Conservation (phyloP, 148 eudicot species). For the Camellia japonica region DNA sequence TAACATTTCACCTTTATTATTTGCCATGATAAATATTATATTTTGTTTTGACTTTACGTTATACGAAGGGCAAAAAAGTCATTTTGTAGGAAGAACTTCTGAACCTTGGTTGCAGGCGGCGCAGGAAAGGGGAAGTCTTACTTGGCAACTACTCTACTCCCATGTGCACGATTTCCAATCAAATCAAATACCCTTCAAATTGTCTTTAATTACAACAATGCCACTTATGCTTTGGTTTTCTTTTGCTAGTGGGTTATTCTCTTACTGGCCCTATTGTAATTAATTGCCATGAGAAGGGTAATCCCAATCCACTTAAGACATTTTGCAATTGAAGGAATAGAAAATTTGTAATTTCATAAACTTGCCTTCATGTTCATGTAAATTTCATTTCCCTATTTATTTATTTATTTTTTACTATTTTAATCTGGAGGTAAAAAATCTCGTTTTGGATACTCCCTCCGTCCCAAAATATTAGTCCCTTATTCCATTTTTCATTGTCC, state of each 20-base stretch:
- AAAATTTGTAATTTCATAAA: background rate
- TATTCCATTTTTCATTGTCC: too few relatives aligned
- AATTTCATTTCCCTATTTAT: background rate
- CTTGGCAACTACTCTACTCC: background rate
- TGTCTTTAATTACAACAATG: background rate
- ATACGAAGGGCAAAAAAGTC: background rate
- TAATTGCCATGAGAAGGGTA: background rate
- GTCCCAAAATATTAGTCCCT: too few relatives aligned
- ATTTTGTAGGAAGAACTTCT: background rate
- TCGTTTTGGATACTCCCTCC: too few relatives aligned
- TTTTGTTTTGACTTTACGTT: background rate
- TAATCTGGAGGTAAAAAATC: too few relatives aligned
- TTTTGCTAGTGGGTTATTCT: background rate
- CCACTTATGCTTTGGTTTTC: background rate
- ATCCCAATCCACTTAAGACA: background rate
- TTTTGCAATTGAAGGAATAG: background rate
- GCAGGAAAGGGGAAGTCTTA: background rate
- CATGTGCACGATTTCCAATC: background rate
- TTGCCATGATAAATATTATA: too few relatives aligned
- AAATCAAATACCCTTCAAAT: background rate
- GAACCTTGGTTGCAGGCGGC: slow-evolving; percentile 12
- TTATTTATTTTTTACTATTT: background rate
- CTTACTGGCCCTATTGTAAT: slow-evolving; percentile 5
- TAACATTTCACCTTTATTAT: too few relatives aligned
- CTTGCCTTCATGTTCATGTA: background rate